Base-by-base conservation (phyloP, 352 stramenopile genomes). In the Globisporangium orthogonon region DNA sequence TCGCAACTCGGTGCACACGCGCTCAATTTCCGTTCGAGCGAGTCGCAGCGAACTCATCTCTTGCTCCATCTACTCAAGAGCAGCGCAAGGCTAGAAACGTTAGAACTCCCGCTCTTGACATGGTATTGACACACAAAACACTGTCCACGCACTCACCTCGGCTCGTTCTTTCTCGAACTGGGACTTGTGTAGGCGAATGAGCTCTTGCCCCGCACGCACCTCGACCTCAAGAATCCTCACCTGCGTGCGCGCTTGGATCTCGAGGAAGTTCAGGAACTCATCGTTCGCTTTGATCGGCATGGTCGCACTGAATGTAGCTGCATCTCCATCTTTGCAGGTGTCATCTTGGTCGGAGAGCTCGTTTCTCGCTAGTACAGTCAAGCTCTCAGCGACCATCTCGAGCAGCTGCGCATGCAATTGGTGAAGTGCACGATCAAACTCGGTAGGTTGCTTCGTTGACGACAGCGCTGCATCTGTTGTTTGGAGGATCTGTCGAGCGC, bases 211-310 rank as follows among this genome's bases (percentile, higher is more conserved):
- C 3, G 78, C 78, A 7, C 73, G 71, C 3, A 89, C 54, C 56
- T 89, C 78, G 17, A 79, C 72, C 52, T 89, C 70, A 3, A 89
- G 67, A 35, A 89, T 74, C 58, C 72, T 79, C 15, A 77, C 61
- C 58, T 81, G 71, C 1, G 66, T 76, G 17, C 66, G 71, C 5
- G 66, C 48, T 33, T 76, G 71, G 11, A 61, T 62, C 65, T 81
- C 69, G 1, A 81, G 54, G 13, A 81, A 81, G 53, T 74, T 56
- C 13, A 81, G 58, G 56, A 78, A 76, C 39, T 78, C 66, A 2
- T 67, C 58, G 41, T 65, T 74, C 14, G 37, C 31, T 15, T 28
- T 30, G 15, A 45, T n/a, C 11, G 41, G 4, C 15, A 31, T 1
- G 11, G 28, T 29, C 35, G 35, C 35, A 40, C 35, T 40, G 35